Base-by-base conservation (phyloP, 1,139 yeast species). In the Spencermartinsiella ligniputridi region DNA sequence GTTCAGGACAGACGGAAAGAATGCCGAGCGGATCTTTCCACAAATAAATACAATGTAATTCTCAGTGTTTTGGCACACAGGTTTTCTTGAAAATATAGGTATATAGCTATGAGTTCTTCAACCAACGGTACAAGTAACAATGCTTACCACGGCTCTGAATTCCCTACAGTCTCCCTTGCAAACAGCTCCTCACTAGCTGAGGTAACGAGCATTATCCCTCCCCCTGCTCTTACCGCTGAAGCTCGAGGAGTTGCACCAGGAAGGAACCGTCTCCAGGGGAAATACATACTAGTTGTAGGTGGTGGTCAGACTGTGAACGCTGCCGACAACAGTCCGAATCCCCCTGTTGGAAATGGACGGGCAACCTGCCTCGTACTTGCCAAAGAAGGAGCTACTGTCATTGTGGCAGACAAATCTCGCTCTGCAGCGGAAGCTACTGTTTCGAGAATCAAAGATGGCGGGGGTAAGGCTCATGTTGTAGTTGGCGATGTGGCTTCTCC, bases 401-500 rank as follows among this genome's bases (percentile, higher is more conserved):
- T 34, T 13, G 37, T 34, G 11, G 37, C 37, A 5, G 37, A 34
- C 18, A 34, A 13, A 6, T 34, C 37, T 11, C 18, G 16, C 9
- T 12, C 13, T 6, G 37, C 19, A 17, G 37, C 37, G n/a, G 37
- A 17, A 12, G 37, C 37, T 11, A 34, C 37, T 17, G 37, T 20
- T 15, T 17, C 37, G 11, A n/a, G 18, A 12, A 34, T 34, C 20
- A 34, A 34, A 17, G 18, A 12, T 20, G 19, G 12, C 4, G 37
- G 37, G 18, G 37, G 37, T 8, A 34, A 34, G 16, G 13, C 37
- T n/a, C 37, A 34, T 17, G 37, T 34, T 17, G 37, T 34, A n/a
- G 37, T 34, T 34, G 37, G 37, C 19, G 37, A 34, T n/a, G 37
- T 34, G n/a, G n/a, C 37, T 12, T 13, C 21, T 34, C 37, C 37